Base-by-base conservation (phyloP, 2,329 filamentous ascomycete species). In the Aspergillus ruber region DNA sequence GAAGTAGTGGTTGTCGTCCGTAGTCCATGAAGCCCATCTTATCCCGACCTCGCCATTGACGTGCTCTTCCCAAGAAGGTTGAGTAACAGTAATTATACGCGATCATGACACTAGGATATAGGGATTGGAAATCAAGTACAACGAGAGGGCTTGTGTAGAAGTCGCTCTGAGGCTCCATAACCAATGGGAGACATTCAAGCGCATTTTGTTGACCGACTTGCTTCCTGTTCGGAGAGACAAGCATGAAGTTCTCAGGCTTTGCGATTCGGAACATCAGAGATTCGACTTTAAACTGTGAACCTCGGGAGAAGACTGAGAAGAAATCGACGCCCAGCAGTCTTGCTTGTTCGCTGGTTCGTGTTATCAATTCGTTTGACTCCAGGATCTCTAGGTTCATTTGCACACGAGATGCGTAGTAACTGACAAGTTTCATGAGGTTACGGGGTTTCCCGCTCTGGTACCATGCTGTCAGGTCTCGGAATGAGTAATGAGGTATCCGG, bases 21-120 rank as follows among this genome's bases (percentile, higher is more conserved):
- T 94, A 97, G 51, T 95, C 85, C 23, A 83, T 83, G 63, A 97
- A 95, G 0, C 93, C 93, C 85, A 98, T 89, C 70, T 97, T 95
- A 72, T 89, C 90, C 25, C 80, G 83, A 2, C 90, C 90, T n/a
- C 89, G 82, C 91, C 91, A 96, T 57, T 83, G 82, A 23, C 83
- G 81, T 35, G 95, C 83, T 25, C 93, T 82, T 0, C 93, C 93
- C 0, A 97, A 76, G 57, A 90, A 98, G 0, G 93, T 98, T 0
- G 93, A 97, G 64, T 98, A 98, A 71, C 93, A 98, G 64, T 96
- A 93, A 61, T 98, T 98, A 73, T 98, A 97, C 0, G 93, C 93
- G 62, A 98, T 97, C 90, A 98, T 96, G 50, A 97, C 85, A 67
- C 90, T 96, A 0, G 93, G 93, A 56, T 98, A 98, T 42, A 98